Evolutionary conservation across 768 basidiomycete genomes (phyloP).

Genomic region (Lyophyllum semitale): DNA sequence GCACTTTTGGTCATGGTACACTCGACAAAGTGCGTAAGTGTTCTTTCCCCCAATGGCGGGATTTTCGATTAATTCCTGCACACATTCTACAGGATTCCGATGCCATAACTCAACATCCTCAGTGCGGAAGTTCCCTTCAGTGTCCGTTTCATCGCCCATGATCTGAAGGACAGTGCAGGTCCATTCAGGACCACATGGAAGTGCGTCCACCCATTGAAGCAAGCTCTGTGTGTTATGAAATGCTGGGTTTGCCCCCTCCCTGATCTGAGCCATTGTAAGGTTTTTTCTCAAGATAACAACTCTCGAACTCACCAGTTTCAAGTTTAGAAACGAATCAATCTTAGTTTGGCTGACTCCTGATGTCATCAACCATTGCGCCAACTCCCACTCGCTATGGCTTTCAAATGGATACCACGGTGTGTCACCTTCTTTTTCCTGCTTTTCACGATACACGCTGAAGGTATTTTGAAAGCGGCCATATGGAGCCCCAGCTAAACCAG

Average conservation of each 20-base stretch:
- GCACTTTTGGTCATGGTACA: conserved; percentile 19
- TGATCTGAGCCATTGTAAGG: neutral
- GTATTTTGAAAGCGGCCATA: neutral
- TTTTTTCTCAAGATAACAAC: neutral
- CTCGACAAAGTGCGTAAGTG: conserved; percentile 22
- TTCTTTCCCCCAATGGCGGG: conserved; percentile 26
- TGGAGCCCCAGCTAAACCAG: neutral
- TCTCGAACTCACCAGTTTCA: neutral
- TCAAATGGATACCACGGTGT: conserved; percentile 1
- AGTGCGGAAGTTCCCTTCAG: neutral
- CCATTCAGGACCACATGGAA: conserved; percentile 25
- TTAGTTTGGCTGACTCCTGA: conserved; percentile 7
- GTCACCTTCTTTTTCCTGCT: neutral
- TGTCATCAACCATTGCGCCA: conserved; percentile 8
- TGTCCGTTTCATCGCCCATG: conserved; percentile 6
- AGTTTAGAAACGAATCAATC: neutral
- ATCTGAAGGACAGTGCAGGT: conserved; percentile 18
- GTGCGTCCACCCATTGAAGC: conserved; percentile 18
- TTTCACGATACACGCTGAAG: neutral
- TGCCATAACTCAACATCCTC: conserved; percentile 27
- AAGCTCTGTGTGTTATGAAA: conserved; percentile 16
- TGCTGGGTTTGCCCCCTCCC: neutral
- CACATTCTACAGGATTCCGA: conserved; percentile 30
- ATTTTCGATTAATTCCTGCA: conserved; percentile 31
- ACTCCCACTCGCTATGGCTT: conserved; percentile 3